Evolutionary conservation across 495 filamentous ascomycete genomes (phyloP), one percentile per base, ranked within the genome.

Genomic region (Penicilliopsis zonata): DNA sequence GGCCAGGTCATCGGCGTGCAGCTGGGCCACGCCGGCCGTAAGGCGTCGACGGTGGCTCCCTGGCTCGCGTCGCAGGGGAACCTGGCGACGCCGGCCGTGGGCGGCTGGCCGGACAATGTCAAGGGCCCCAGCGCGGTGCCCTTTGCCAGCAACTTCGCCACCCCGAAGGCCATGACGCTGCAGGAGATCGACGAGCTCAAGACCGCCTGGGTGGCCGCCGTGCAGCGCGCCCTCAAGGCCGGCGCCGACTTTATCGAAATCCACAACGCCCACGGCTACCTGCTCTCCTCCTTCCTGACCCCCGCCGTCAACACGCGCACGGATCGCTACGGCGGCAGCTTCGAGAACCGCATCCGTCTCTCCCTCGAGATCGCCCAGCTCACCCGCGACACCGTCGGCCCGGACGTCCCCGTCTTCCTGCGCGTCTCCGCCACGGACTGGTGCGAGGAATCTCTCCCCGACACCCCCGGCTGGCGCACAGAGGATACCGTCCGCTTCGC

Each of bases 21-120:
- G 56, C 50, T 88, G 4, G 78, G 59, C 9, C 83, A 90, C 44
- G 80, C 82, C 2, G 83, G 83, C 1, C 59, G 82, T n/a, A 86
- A 86, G 44, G 78, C 76, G 0, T 69, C 61, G 31, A 79, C 70
- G 1, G 64, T 81, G 3, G 70, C 82, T 0, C 79, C 80, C 0
- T 85, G 79, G 78, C 37, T 82, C 3, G 53, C 54, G 38, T 34
- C 25, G 4, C 25, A 27, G 29, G 41, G 31, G 0, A 47, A 47
- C 12, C 45, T 62, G 0, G 78, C 78, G 0, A 61, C 58, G 0
- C 55, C 70, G 31, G 67, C 61, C 13, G 57, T 65, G 9, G 62
- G 67, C 29, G 80, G 79, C 8, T 80, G 77, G 78, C 72, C 73
- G 0, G 59, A 73, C 21, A 57, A 72, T 21, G 64, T 79, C 2